Percentiles rank a stretch among this genome's conserved stretches.
Evolutionary conservation across 768 basidiomycete species (phyloP).

Genomic region (Termitomyces sp.): DNA sequence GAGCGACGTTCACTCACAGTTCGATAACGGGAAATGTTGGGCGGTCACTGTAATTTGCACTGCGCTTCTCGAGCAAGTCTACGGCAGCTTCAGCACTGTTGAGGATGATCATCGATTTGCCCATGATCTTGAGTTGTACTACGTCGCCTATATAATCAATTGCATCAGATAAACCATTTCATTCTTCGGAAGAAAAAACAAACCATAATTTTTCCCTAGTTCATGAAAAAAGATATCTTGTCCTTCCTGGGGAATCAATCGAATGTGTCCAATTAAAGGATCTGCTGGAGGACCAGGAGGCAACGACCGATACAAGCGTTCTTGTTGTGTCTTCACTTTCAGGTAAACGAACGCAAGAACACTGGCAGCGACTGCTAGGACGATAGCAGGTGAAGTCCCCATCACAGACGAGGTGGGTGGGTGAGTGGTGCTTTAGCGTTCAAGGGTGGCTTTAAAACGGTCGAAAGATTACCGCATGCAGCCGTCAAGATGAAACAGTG

Average conservation of each 20-base stretch:
- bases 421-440: too few relatives aligned
- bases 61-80: conserved; percentile 21
- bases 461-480: too few relatives aligned
- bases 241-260: neutral
- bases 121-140: conserved; percentile 13
- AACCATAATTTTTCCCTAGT: conserved; percentile 28
- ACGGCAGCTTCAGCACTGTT: conserved; percentile 19
- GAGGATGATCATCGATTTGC: conserved; percentile 19
- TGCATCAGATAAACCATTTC: neutral
- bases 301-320: too few relatives aligned
- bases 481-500: too few relatives aligned
- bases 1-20: conserved; percentile 4
- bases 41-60: conserved; percentile 21
- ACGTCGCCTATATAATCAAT: neutral
- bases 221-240: neutral
- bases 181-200: neutral
- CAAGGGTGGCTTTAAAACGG: too few relatives aligned
- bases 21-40: conserved; percentile 13
- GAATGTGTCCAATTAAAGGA: neutral
- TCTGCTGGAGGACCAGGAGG: neutral
- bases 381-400: too few relatives aligned
- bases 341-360: too few relatives aligned
- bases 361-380: too few relatives aligned
- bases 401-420: too few relatives aligned
- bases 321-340: too few relatives aligned